These are phyloP conservation scores for Microcos paniculata DNA, from an alignment of 345 rosid species.

Conservation along the genomic window DNA sequence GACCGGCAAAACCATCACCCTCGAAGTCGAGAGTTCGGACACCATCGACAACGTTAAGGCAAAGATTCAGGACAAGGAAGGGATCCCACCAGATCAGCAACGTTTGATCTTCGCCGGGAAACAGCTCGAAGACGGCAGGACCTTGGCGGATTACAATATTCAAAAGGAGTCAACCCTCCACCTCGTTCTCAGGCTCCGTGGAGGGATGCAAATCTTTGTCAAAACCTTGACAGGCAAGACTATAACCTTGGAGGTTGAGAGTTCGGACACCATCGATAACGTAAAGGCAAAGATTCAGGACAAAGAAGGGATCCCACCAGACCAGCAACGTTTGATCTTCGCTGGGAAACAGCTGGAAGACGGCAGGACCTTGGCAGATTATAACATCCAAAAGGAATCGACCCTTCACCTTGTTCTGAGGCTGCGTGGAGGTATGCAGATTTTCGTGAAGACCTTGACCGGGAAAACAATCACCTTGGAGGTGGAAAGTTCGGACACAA, in stretches of 20 bases:
- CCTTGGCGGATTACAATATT: slow-evolving; percentile 9
- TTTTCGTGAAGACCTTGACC: slow-evolving; percentile 12
- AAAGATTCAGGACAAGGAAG: slow-evolving; percentile 14
- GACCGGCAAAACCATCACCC: not conserved
- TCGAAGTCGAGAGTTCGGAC: not conserved
- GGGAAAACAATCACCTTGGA: slow-evolving; percentile 10
- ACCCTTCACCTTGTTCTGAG: slow-evolving; percentile 23
- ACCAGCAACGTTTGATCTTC: slow-evolving; percentile 16
- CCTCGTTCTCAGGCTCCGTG: slow-evolving; percentile 13
- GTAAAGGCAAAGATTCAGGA: slow-evolving; percentile 17
- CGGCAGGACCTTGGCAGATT: slow-evolving; percentile 15
- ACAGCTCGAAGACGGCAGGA: slow-evolving; percentile 8
- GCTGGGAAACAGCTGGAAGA: slow-evolving; percentile 15
- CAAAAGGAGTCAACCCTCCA: slow-evolving; percentile 15
- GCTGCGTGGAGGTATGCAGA: slow-evolving; percentile 22
- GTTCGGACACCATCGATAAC: slow-evolving; percentile 4
- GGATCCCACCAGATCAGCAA: slow-evolving; percentile 12
- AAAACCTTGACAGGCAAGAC: slow-evolving; percentile 1
- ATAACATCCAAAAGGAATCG: slow-evolving; percentile 21
- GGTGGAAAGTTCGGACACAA: slow-evolving; percentile 9
- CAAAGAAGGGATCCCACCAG: slow-evolving; percentile 20
- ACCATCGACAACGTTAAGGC: slow-evolving; percentile 12
- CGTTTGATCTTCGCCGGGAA: slow-evolving; percentile 10
- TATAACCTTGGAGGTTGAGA: not conserved
- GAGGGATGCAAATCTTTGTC: slow-evolving; percentile 5